A percentile compares a stretch with the other conserved stretches of the same genome.
phyloP scores from a whole-genome alignment of 2,329 filamentous ascomycete genomes.

The Penicillium corylophilum region DNA sequence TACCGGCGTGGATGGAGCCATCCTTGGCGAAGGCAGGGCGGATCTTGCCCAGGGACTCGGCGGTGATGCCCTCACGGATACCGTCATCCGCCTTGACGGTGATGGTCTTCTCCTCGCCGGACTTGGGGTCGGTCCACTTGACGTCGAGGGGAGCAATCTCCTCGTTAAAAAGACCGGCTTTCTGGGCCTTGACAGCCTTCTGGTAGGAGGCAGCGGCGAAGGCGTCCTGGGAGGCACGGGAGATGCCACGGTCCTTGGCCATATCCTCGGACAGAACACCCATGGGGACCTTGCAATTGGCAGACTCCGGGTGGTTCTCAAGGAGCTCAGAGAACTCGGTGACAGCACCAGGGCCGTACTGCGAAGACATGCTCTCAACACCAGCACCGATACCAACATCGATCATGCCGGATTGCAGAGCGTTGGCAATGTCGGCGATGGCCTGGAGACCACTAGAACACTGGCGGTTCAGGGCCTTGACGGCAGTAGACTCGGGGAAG shows the following conservation, averaged over 20 bases:
- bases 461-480: conserved; percentile 87
- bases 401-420: conserved; percentile 88
- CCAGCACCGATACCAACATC: conserved; percentile 91
- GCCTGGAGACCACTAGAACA: conserved; percentile 93
- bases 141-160: conserved; percentile 87
- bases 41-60: conserved; percentile 87
- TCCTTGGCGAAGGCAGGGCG: conserved; percentile 85
- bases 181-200: conserved; percentile 82
- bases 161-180: conserved; percentile 84
- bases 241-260: conserved; percentile 78
- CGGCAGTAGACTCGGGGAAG: conserved; percentile 80
- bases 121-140: conserved; percentile 87
- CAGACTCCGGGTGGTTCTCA: conserved; percentile 74
- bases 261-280: conserved; percentile 90
- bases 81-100: conserved; percentile 86
- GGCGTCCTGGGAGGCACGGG: conserved; percentile 75
- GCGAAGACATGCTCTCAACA: conserved; percentile 91
- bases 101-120: conserved; percentile 78
- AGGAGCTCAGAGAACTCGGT: conserved; percentile 89
- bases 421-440: conserved; percentile 90
- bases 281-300: conserved; percentile 98
- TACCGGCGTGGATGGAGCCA: conserved; percentile 92
- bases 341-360: conserved; percentile 86
- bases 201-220: conserved; percentile 93
- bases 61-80: conserved; percentile 78